These are phyloP conservation scores for Musa troglodytarum DNA, from an alignment of 176 grass and related monocot genomes.

Conservation along the genomic window DNA sequence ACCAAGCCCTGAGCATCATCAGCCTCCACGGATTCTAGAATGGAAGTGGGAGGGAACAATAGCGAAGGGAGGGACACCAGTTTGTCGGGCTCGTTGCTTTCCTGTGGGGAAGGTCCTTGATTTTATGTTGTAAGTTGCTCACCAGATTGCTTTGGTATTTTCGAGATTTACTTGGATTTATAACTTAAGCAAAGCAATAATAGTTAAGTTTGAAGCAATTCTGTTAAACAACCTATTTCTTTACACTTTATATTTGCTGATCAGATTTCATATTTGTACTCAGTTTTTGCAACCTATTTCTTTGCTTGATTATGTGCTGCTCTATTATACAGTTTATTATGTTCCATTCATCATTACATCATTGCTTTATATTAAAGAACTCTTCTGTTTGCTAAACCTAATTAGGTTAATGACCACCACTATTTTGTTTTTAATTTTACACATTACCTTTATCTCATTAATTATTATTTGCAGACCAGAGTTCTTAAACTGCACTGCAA, in stretches of 20 bases:
- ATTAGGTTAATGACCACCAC: background rate
- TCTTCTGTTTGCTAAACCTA: background rate
- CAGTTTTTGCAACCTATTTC: background rate
- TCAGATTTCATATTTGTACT: background rate
- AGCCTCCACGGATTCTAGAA: constrained; percentile 44
- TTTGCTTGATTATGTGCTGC: background rate
- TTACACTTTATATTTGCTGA: background rate
- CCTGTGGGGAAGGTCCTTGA: constrained; percentile 86
- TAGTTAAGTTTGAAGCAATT: too few relatives aligned
- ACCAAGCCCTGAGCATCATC: constrained; percentile 38
- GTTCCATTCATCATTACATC: background rate
- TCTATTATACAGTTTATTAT: background rate
- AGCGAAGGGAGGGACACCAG: constrained; percentile 74
- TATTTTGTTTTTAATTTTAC: constrained; percentile 20
- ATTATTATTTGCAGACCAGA: constrained; percentile 50
- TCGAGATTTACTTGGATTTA: constrained; percentile 3
- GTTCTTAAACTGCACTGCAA: constrained; percentile 70
- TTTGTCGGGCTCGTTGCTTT: constrained; percentile 88
- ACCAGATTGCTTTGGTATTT: background rate
- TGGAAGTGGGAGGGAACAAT: constrained; percentile 96
- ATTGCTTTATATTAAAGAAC: background rate
- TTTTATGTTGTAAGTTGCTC: constrained; percentile 89
- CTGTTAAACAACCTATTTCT: background rate
- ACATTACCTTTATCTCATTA: constrained; percentile 12
- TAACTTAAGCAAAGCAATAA: background rate